Percentiles rank a stretch among this genome's conserved stretches.
Conservation (phyloP, 164 flowering plant genomes). For the Santalum album region DNA sequence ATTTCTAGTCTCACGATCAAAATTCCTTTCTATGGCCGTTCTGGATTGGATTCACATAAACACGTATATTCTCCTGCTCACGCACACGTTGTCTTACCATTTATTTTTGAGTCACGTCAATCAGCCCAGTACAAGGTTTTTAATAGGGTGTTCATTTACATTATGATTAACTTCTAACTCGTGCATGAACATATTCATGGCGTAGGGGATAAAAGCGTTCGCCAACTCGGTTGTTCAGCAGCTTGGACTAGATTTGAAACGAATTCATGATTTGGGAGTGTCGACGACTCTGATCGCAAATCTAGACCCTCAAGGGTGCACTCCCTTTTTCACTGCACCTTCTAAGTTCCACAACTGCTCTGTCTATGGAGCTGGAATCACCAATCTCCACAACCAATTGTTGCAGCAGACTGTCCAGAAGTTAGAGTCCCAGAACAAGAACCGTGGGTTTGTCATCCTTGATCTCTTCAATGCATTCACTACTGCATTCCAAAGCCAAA, state of each 20-base stretch:
- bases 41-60: no score
- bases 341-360: background rate
- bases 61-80: no score
- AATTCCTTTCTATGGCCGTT: no score
- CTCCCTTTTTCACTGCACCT: background rate
- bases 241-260: background rate
- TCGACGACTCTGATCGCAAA: background rate
- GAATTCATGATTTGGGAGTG: background rate
- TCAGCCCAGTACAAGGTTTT: no score
- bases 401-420: background rate
- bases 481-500: background rate
- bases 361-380: background rate
- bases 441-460: background rate
- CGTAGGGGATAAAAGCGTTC: background rate
- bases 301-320: background rate
- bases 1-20: no score
- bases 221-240: background rate
- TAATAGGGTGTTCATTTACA: no score
- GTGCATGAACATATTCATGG: no score
- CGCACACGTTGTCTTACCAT: no score
- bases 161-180: no score
- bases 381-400: background rate
- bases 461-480: background rate
- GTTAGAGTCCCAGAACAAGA: background rate
- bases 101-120: no score